Percentiles rank a stretch among this genome's conserved stretches.
phyloP scores from a whole-genome alignment of 352 stramenopile genomes.

The Pythium dissimile region DNA sequence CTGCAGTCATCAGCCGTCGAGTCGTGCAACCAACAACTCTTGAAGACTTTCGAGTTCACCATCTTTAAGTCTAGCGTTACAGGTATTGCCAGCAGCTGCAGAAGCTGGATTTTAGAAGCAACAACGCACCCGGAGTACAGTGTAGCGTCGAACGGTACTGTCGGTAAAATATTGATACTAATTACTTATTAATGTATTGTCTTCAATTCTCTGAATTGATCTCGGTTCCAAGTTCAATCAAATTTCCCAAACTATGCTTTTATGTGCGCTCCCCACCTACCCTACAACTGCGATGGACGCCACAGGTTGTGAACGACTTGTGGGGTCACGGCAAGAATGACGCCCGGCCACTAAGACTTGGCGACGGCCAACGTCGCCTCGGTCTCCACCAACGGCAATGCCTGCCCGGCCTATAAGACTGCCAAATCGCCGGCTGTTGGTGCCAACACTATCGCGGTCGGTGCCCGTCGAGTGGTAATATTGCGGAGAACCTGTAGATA shows the following conservation, averaged over 20 bases:
- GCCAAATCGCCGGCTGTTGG: conserved; percentile 16
- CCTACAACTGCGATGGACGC: conserved; percentile 23
- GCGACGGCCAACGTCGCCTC: neutral
- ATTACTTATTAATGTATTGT: neutral
- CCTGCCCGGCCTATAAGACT: neutral
- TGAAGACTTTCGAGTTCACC: no score
- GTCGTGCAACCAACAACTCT: no score
- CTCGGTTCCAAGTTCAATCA: conserved; percentile 16
- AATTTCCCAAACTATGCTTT: no score
- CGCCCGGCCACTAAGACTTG: neutral
- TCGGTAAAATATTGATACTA: no score
- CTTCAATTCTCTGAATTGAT: neutral
- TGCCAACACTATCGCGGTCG: conserved; percentile 25
- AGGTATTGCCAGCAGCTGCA: no score
- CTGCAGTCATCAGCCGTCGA: no score
- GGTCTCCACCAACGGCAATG: conserved; percentile 7
- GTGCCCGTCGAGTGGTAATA: no score
- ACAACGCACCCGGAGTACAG: no score
- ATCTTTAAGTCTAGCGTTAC: no score
- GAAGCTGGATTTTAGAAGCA: no score
- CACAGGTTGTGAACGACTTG: conserved; percentile 32
- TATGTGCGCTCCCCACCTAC: conserved; percentile 19
- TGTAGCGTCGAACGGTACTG: no score
- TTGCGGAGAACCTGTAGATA: no score
- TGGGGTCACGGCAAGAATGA: conserved; percentile 23